Percentiles rank a stretch among this genome's conserved stretches.
Conservation (phyloP, 306 rosid species). For the Cucumis hystrix region DNA sequence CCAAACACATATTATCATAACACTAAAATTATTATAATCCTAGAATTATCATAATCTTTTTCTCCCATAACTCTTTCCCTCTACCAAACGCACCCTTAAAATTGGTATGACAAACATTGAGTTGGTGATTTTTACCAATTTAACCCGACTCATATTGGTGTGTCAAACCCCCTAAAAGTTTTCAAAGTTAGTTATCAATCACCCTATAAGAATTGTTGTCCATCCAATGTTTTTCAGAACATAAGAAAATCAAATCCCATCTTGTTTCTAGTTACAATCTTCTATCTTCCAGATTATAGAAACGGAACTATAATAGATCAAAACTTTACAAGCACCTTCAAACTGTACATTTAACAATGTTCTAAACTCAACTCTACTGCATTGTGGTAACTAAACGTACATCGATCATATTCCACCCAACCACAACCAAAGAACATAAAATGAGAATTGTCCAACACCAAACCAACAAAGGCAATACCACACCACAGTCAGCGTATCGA, state of each 20-base stretch:
- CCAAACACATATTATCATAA: too few species aligned
- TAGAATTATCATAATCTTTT: too few species aligned
- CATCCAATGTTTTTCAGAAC: background rate
- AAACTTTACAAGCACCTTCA: background rate
- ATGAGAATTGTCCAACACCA: background rate
- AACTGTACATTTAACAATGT: background rate
- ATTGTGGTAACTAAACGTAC: background rate
- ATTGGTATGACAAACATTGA: too few species aligned
- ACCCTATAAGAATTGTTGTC: too few species aligned
- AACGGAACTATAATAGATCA: background rate
- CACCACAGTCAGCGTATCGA: background rate
- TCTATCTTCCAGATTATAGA: background rate
- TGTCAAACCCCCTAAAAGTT: too few species aligned
- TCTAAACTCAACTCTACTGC: background rate
- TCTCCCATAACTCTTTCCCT: too few species aligned
- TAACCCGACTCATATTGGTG: too few species aligned
- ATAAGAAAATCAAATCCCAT: background rate
- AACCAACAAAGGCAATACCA: background rate
- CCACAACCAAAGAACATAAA: background rate
- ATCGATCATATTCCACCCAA: background rate
- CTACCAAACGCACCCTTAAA: too few species aligned
- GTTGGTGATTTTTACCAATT: too few species aligned
- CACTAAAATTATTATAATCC: too few species aligned
- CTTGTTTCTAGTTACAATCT: background rate
- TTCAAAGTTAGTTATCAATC: too few species aligned